A percentile compares a stretch with the other conserved stretches of the same genome.
phyloP scores from a whole-genome alignment of 23 red algal genomes.

The Chondrus crispus region DNA sequence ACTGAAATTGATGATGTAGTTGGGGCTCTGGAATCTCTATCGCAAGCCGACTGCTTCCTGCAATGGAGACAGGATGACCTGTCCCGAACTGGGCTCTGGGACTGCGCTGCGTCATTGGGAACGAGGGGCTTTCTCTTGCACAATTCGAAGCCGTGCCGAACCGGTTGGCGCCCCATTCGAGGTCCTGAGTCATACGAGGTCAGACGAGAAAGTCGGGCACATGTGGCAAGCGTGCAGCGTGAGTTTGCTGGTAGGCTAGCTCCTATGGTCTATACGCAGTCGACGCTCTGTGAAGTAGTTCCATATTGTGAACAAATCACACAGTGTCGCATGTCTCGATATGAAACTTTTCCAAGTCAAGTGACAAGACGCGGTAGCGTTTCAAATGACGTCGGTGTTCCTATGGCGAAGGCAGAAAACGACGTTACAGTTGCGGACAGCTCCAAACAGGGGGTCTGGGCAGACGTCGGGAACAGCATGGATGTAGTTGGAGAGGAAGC shows the following conservation, averaged over 20 bases:
- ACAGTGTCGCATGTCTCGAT: background rate
- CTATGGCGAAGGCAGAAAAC: background rate
- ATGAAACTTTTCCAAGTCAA: background rate
- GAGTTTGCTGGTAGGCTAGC: background rate
- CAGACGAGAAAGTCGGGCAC: background rate
- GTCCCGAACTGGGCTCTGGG: constrained; percentile 15
- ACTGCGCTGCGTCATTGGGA: constrained; percentile 63
- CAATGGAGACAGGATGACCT: constrained; percentile 50
- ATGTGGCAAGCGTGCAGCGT: background rate
- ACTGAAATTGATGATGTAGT: constrained; percentile 27
- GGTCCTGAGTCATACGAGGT: constrained; percentile 47
- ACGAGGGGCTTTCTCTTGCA: constrained; percentile 55
- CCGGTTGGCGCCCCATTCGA: constrained; percentile 53
- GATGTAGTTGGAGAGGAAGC: constrained; percentile 4
- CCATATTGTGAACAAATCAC: constrained; percentile 18
- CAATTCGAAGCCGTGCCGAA: constrained; percentile 39
- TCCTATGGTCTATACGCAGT: background rate
- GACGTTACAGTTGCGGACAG: no score
- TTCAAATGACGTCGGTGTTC: background rate
- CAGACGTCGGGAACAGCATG: no score
- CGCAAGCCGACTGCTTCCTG: constrained; percentile 52
- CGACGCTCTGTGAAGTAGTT: constrained; percentile 16
- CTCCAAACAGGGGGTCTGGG: no score
- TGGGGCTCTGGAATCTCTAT: constrained; percentile 7
- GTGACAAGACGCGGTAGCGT: background rate